A percentile compares a stretch with the other conserved stretches of the same genome.
Conservation (phyloP, 495 filamentous ascomycete genomes). For the Neurospora sp. region DNA sequence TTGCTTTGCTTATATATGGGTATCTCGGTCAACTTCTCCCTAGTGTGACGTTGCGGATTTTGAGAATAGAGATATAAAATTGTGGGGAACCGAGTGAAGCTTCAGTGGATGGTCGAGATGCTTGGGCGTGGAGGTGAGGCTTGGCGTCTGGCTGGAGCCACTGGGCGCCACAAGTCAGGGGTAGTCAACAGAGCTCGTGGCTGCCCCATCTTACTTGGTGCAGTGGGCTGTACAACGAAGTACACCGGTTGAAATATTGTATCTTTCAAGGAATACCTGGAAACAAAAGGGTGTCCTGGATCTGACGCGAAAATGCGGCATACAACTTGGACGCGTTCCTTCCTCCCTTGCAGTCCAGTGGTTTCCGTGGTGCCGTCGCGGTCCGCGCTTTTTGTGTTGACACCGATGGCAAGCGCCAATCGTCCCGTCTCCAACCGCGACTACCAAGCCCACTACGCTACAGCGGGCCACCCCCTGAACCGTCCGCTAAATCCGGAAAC, state of each 20-base stretch:
- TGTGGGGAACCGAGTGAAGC: neutral
- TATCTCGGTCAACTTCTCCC: neutral
- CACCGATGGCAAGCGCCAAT: neutral
- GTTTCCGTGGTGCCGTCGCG: neutral
- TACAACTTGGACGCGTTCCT: neutral
- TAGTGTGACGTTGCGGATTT: neutral
- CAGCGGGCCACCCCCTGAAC: neutral
- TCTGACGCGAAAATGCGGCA: neutral
- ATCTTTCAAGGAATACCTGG: neutral
- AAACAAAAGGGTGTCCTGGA: neutral
- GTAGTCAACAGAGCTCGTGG: neutral
- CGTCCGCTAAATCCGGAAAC: neutral
- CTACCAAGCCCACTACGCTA: neutral
- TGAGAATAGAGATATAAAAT: neutral
- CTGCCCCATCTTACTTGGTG: neutral
- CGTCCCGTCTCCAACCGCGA: neutral
- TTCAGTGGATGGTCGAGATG: neutral
- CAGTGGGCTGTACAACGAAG: neutral
- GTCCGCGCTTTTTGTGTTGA: neutral
- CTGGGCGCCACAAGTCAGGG: neutral
- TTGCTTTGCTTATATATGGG: neutral
- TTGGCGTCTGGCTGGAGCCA: neutral
- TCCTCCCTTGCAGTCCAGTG: neutral
- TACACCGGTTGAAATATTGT: neutral
- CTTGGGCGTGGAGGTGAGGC: neutral